phyloP scores from a whole-genome alignment of 306 rosid species.

The Castanopsis chinensis region DNA sequence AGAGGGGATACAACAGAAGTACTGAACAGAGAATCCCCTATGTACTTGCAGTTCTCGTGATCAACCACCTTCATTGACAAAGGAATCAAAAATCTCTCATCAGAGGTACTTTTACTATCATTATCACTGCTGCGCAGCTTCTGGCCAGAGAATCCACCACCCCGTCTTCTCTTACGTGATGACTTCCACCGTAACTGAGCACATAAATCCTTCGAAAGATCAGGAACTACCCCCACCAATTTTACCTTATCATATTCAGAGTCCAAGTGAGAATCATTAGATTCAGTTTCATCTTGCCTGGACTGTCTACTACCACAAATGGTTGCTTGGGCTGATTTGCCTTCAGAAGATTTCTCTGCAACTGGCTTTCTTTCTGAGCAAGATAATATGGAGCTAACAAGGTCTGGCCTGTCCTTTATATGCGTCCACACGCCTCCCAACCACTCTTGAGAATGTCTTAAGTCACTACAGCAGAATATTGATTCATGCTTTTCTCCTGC shows the following conservation, averaged over 20 bases:
- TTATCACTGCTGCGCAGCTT: conserved; percentile 21
- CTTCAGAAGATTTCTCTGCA: conserved; percentile 17
- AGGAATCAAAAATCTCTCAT: conserved; percentile 49
- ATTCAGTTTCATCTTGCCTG: conserved; percentile 21
- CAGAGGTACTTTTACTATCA: conserved; percentile 16
- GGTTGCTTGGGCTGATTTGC: conserved; percentile 2
- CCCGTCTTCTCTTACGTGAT: conserved; percentile 58
- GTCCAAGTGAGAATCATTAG: conserved; percentile 8
- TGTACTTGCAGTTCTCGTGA: conserved; percentile 71
- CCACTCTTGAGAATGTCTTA: conserved; percentile 83
- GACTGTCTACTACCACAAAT: conserved; percentile 22
- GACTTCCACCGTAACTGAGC: conserved; percentile 65
- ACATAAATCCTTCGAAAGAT: conserved; percentile 58
- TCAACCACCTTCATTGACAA: conserved; percentile 55
- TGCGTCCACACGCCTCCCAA: conserved; percentile 55
- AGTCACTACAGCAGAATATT: conserved; percentile 31
- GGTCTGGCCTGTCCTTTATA: conserved; percentile 57
- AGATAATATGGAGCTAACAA: conserved; percentile 37
- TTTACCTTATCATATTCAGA: conserved; percentile 23
- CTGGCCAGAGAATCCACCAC: conserved; percentile 16
- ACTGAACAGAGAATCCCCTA: conserved; percentile 60
- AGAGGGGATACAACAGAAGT: conserved; percentile 70
- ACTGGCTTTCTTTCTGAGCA: conserved; percentile 24
- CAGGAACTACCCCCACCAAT: conserved; percentile 33
- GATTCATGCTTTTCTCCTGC: conserved; percentile 67